phyloP scores from a whole-genome alignment of 495 filamentous ascomycete genomes.

The Lepraria neglecta region DNA sequence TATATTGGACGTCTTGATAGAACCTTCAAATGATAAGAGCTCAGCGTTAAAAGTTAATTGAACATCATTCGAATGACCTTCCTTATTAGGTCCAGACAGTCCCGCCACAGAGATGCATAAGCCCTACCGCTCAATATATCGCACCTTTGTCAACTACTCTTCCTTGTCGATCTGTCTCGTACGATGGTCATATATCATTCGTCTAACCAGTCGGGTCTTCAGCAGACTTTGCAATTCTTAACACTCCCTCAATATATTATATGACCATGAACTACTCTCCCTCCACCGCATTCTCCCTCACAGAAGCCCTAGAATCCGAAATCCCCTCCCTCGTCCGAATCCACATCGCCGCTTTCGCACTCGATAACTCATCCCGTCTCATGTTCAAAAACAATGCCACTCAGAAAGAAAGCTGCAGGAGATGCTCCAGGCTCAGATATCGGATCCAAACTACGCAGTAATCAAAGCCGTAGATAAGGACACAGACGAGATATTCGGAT shows the following conservation, averaged over 20 bases:
- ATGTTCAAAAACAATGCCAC: conserved; percentile 6
- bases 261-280: background rate
- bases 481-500: conserved; percentile 13
- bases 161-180: no score
- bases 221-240: background rate
- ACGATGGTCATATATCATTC: no score
- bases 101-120: no score
- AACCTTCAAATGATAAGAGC: no score
- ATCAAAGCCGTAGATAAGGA: conserved; percentile 11
- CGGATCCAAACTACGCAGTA: background rate
- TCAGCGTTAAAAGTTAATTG: no score
- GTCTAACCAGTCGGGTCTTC: no score
- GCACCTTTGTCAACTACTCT: no score
- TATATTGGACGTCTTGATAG: no score
- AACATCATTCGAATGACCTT: no score
- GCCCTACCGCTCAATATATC: no score
- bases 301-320: conserved; percentile 1
- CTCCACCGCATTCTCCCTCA: background rate
- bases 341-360: conserved; percentile 11
- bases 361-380: background rate
- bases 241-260: background rate
- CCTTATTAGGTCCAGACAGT: no score
- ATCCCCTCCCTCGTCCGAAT: conserved; percentile 7
- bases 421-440: conserved; percentile 7
- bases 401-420: background rate